Base-by-base conservation (phyloP, 768 basidiomycete genomes). In the Russula sp. region DNA sequence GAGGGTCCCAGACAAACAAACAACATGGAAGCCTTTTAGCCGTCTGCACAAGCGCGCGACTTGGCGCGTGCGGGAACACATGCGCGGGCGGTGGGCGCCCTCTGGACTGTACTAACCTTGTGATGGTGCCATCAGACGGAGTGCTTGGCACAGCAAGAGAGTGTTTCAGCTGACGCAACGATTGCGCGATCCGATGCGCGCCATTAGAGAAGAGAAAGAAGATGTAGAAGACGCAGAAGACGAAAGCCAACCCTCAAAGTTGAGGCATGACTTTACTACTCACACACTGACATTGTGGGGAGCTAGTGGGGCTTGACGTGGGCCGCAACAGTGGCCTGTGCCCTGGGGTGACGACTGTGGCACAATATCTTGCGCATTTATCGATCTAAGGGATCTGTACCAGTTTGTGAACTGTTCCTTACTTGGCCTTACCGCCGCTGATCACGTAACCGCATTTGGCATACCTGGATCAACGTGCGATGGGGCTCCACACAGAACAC, bases 51-150 rank as follows among this genome's bases (percentile, higher is more conserved):
- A 30, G 44, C 22, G 32, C 28, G 51, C 28, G 18, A n/a, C 30
- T 20, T 48, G 22, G 20, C n/a, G 11, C 11, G 10, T 3, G 46
- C 46, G 10, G 8, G 1, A 9, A 8, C 20, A 13, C 32, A 26
- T 9, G 9, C 48, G 11, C 49, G 18, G 56, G 22, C 30, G 40
- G 49, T 1, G 57, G 36, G 63, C 63, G 63, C 58, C 34, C 34
- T 38, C 24, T 7, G 24, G 32, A 58, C 13, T 24, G 52, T n/a
- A 24, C 57, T 60, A 64, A 42, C 30, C 63, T 28, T n/a, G 36
- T 18, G 18, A 64, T 59, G 59, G 53, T 14, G 28, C 26, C 63
- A 34, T 64, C 63, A 38, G 58, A 16, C 7, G 36, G 40, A 6
- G 28, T 60, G 53, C 57, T 59, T 53, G 14, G 36, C 36, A 22